A percentile compares a stretch with the other conserved stretches of the same genome.
Evolutionary conservation across 2,329 filamentous ascomycete genomes (phyloP).

Genomic region (Emergomyces pasteurianus): DNA sequence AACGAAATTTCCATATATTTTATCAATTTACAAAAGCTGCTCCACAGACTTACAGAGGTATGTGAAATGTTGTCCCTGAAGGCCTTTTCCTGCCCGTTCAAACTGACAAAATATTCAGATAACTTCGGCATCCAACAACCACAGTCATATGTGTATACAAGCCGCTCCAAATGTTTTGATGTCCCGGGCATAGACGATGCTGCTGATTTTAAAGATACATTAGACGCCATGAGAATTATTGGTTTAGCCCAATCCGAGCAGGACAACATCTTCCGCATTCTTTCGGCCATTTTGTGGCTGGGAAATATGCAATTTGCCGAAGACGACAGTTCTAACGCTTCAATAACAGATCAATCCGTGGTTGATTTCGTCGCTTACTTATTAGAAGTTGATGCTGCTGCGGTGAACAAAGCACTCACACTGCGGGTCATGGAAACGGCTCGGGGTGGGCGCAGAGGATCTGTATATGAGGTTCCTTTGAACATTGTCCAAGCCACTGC

Average conservation of each 20-base stretch:
- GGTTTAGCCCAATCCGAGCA: conserved; percentile 79
- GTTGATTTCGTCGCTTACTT: conserved; percentile 92
- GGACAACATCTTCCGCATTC: conserved; percentile 92
- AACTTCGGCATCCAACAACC: conserved; percentile 85
- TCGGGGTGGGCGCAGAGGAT: conserved; percentile 53
- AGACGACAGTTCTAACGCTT: conserved; percentile 78
- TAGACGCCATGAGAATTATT: conserved; percentile 92
- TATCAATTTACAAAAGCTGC: conserved; percentile 98
- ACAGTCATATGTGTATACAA: conserved; percentile 87
- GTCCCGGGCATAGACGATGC: conserved; percentile 89
- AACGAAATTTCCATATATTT: conserved; percentile 98
- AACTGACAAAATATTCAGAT: conserved; percentile 33
- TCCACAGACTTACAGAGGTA: conserved; percentile 64
- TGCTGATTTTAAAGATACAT: conserved; percentile 76
- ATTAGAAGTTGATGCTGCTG: conserved; percentile 69
- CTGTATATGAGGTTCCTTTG: conserved; percentile 61
- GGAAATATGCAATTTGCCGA: conserved; percentile 88
- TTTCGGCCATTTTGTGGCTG: conserved; percentile 83
- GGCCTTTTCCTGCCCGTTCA: not conserved
- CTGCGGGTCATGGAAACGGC: conserved; percentile 70
- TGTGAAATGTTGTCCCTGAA: conserved; percentile 5
- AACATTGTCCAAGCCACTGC: conserved; percentile 78
- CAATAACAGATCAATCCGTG: conserved; percentile 76
- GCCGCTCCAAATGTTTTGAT: conserved; percentile 84
- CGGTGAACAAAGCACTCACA: conserved; percentile 78